Evolutionary conservation across 768 basidiomycete genomes (phyloP).

Genomic region (Cyclocybe cylindracea): DNA sequence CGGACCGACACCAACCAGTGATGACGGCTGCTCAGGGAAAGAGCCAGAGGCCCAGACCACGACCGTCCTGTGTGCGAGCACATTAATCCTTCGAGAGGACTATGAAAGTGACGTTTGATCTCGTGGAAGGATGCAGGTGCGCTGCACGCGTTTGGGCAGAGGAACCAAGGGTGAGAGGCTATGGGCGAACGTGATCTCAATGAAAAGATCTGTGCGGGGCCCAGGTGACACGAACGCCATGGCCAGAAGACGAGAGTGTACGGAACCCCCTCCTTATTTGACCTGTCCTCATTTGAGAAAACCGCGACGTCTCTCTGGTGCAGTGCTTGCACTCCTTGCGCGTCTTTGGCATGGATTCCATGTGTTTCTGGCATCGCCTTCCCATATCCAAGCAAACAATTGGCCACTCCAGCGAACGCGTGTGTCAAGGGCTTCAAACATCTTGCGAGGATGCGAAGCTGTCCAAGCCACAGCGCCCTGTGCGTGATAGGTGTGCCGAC

Average conservation of each 20-base stretch:
- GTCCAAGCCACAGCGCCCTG: constrained; percentile 23
- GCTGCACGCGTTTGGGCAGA: constrained; percentile 2
- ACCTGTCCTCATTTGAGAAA: constrained; percentile 18
- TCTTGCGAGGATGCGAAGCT: constrained; percentile 23
- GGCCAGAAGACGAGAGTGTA: constrained; percentile 24
- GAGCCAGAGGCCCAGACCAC: constrained; percentile 46
- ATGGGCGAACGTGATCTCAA: constrained; percentile 24
- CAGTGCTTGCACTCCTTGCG: constrained; percentile 12
- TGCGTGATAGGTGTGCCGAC: constrained; percentile 11
- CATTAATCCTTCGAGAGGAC: constrained; percentile 12
- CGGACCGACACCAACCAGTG: constrained; percentile 12
- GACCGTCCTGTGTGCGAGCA: constrained; percentile 37
- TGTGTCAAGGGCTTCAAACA: constrained; percentile 11
- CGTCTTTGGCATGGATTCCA: constrained; percentile 29
- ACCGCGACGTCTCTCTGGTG: constrained; percentile 59
- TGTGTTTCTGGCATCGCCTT: constrained; percentile 53
- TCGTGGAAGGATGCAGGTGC: constrained; percentile 7
- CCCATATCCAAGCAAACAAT: constrained; percentile 29
- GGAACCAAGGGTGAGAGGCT: constrained; percentile 21
- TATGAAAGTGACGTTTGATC: constrained; percentile 3
- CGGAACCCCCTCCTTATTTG: constrained; percentile 42
- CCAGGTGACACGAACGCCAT: constrained; percentile 13
- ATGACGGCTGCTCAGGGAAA: constrained; percentile 30
- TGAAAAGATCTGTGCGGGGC: constrained; percentile 22
- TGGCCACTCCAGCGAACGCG: constrained; percentile 16